Evolutionary conservation across 192 early-diverging fungal species (phyloP).

Genomic region (Mycoemilia scoparia): DNA sequence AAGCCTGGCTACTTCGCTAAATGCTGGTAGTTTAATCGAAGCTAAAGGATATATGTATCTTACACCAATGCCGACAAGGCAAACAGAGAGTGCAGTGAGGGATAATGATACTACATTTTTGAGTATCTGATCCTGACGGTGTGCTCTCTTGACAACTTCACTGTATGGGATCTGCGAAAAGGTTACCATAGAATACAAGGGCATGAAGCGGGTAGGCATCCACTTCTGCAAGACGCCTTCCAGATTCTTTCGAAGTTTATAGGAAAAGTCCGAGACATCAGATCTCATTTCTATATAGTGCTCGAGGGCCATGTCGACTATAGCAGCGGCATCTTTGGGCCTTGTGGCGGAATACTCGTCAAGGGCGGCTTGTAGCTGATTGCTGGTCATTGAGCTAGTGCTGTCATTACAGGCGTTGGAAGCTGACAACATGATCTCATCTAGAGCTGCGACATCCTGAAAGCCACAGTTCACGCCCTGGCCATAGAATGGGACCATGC

Average conservation of each 20-base stretch:
- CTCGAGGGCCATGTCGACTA: conserved; percentile 82
- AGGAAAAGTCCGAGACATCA: conserved; percentile 52
- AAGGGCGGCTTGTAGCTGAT: conserved; percentile 37
- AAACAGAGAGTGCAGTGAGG: conserved; percentile 2
- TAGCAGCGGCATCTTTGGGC: conserved; percentile 59
- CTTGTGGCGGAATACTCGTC: conserved; percentile 52
- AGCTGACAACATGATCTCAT: conserved; percentile 30
- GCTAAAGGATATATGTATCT: too few species aligned
- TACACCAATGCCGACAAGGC: conserved; percentile 7
- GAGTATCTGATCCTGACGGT: conserved; percentile 19
- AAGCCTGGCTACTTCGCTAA: conserved; percentile 3
- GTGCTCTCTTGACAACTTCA: conserved; percentile 28
- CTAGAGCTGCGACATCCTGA: conserved; percentile 66
- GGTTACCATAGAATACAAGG: conserved; percentile 92
- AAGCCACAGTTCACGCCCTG: conserved; percentile 99
- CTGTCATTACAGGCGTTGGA: conserved; percentile 6
- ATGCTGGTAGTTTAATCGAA: too few species aligned
- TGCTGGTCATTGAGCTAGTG: conserved; percentile 16
- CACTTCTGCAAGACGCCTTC: conserved; percentile 56
- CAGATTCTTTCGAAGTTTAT: conserved; percentile 57
- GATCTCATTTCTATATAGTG: conserved; percentile 92
- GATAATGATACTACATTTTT: conserved; percentile 4
- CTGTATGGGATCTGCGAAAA: conserved; percentile 81
- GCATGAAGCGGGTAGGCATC: conserved; percentile 55
- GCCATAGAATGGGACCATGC: conserved; percentile 97